These are phyloP conservation scores for Allium sativum DNA, from an alignment of 106 monocot species.

Conservation along the genomic window DNA sequence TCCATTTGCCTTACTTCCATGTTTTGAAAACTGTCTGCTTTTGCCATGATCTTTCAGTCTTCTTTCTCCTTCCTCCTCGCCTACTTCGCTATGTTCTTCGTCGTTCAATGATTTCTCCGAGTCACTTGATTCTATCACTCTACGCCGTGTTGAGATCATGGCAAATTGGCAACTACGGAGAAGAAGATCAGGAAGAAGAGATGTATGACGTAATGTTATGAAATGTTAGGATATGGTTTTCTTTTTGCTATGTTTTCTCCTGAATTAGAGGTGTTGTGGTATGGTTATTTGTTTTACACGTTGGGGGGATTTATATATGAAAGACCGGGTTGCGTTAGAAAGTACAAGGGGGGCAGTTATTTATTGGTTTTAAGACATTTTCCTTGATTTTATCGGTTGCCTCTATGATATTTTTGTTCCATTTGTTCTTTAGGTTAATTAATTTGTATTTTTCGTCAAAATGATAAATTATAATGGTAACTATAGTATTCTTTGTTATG, in stretches of 20 bases:
- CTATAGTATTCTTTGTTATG: too few species aligned
- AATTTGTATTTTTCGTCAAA: too few species aligned
- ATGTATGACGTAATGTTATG: background rate
- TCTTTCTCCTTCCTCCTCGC: background rate
- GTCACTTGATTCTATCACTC: background rate
- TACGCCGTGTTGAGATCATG: background rate
- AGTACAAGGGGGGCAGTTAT: too few species aligned
- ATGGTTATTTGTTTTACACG: background rate
- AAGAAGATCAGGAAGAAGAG: background rate
- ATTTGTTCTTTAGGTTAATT: too few species aligned
- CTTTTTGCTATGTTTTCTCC: background rate
- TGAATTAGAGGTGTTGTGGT: constrained; percentile 5
- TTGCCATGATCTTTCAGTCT: background rate
- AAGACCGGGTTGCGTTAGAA: too few species aligned
- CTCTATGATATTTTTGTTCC: too few species aligned
- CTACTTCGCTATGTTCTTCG: background rate
- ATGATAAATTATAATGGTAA: too few species aligned
- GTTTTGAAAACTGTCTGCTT: background rate
- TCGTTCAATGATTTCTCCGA: background rate
- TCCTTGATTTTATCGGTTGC: too few species aligned
- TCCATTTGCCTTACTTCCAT: background rate
- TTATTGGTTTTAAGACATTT: too few species aligned
- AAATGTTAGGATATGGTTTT: background rate
- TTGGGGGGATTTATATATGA: background rate
- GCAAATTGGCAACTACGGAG: background rate